A percentile compares a stretch with the other conserved stretches of the same genome.
These are phyloP conservation scores for Eremothecium cymbalariae DNA, from an alignment of 1,139 yeast genomes.

Conservation along the genomic window DNA sequence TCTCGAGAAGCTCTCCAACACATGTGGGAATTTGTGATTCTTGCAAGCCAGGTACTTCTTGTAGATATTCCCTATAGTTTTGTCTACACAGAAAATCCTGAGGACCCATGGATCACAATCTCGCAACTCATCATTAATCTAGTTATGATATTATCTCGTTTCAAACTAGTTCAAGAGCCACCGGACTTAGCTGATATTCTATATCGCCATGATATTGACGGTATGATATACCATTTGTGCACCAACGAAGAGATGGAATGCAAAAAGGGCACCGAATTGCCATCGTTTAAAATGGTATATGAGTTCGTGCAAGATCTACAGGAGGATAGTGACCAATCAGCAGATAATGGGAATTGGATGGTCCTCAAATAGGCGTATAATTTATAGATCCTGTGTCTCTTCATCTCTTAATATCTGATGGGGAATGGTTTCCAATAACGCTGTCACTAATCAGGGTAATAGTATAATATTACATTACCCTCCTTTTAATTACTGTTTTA, in stretches of 20 bases:
- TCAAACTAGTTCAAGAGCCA: constrained; percentile 11
- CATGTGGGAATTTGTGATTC: constrained; percentile 18
- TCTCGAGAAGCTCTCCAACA: constrained; percentile 17
- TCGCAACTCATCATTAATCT: constrained; percentile 17
- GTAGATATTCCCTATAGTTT: constrained; percentile 13
- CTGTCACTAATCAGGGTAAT: too few species aligned
- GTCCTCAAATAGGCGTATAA: constrained; percentile 1
- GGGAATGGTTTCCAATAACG: too few species aligned
- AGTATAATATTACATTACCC: too few species aligned
- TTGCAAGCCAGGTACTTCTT: constrained; percentile 13
- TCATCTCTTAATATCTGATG: too few species aligned
- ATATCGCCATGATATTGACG: constrained; percentile 22
- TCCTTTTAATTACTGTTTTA: too few species aligned
- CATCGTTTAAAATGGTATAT: constrained; percentile 1
- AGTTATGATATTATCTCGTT: constrained; percentile 14
- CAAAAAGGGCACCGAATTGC: neutral
- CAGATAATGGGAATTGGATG: constrained; percentile 1
- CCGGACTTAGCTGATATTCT: constrained; percentile 10
- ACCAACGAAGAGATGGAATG: constrained; percentile 1
- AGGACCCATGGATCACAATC: constrained; percentile 12
- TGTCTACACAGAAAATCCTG: constrained; percentile 6
- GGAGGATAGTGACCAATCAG: neutral
- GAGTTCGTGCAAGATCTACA: neutral
- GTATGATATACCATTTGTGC: constrained; percentile 16
- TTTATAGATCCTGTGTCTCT: neutral